A percentile compares a stretch with the other conserved stretches of the same genome.
Evolutionary conservation across 441 rosid species (phyloP).

Genomic region (Populus tomentosa): DNA sequence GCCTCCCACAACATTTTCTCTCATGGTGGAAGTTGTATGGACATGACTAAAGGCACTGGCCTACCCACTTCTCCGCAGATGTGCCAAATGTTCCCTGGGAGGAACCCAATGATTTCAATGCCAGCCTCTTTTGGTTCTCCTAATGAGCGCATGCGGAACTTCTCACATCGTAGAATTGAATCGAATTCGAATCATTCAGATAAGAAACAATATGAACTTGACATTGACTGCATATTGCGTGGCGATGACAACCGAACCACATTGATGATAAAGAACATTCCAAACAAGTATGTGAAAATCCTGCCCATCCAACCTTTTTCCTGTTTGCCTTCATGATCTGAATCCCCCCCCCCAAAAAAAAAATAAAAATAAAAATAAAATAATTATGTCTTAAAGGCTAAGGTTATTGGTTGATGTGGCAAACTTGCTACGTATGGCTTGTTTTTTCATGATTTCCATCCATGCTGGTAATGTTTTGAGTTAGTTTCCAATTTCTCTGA

Average conservation of each 20-base stretch:
- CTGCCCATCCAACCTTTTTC: neutral
- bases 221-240: conserved; percentile 50
- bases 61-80: conserved; percentile 48
- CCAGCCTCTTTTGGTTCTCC: conserved; percentile 48
- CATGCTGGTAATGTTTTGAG: neutral
- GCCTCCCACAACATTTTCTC: conserved; percentile 42
- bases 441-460: neutral
- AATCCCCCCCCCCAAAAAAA: neutral
- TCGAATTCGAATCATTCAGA: conserved; percentile 46
- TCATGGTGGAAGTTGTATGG: conserved; percentile 41
- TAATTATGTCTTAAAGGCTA: neutral
- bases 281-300: conserved; percentile 57
- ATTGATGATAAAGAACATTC: conserved; percentile 78
- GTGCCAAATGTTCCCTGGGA: conserved; percentile 42
- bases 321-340: neutral
- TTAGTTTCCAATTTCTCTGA: neutral
- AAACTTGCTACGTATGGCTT: neutral
- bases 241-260: conserved; percentile 75
- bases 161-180: conserved; percentile 52
- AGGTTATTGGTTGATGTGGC: neutral
- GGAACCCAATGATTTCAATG: conserved; percentile 46
- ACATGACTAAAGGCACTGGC: conserved; percentile 38
- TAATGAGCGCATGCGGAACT: conserved; percentile 49
- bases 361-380: no score
- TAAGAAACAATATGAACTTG: conserved; percentile 71